Evolutionary conservation across 2,329 filamentous ascomycete species (phyloP).

Genomic region (Pseudovirgaria hyperparasitica): DNA sequence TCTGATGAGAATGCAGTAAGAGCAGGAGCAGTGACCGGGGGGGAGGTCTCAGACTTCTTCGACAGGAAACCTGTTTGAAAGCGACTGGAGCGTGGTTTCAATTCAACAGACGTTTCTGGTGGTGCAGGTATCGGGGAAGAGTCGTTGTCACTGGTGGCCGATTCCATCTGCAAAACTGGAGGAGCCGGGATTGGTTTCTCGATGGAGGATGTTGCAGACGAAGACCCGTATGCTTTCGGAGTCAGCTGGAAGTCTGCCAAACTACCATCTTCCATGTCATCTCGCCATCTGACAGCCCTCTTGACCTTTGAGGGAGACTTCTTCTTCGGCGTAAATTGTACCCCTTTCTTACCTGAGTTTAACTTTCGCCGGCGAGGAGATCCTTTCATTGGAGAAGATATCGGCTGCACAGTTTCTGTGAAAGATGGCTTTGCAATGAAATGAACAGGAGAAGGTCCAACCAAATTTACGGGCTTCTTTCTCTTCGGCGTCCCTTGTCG

Average conservation of each 20-base stretch:
- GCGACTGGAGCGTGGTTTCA: slow-evolving; percentile 49
- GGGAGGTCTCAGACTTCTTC: slow-evolving; percentile 50
- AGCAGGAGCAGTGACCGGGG: slow-evolving; percentile 42
- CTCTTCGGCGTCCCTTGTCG: slow-evolving; percentile 68
- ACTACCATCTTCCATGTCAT: slow-evolving; percentile 75
- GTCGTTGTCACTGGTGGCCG: slow-evolving; percentile 21
- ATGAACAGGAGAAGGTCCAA: slow-evolving; percentile 36
- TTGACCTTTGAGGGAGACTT: slow-evolving; percentile 51
- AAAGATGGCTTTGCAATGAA: slow-evolving; percentile 18
- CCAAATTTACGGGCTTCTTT: slow-evolving; percentile 37
- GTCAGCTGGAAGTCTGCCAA: slow-evolving; percentile 88
- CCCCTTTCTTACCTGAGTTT: slow-evolving; percentile 50
- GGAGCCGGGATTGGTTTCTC: slow-evolving; percentile 43
- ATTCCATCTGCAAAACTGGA: slow-evolving; percentile 32
- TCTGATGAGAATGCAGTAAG: slow-evolving; percentile 49
- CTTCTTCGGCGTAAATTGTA: slow-evolving; percentile 71
- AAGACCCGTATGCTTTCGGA: slow-evolving; percentile 54
- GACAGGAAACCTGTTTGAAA: slow-evolving; percentile 85
- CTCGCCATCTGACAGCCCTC: slow-evolving; percentile 79
- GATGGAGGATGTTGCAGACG: slow-evolving; percentile 43
- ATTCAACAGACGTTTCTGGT: slow-evolving; percentile 46
- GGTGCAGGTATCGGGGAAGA: slow-evolving; percentile 45
- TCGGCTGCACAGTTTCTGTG: slow-evolving; percentile 24
- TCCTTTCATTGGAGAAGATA: slow-evolving; percentile 54
- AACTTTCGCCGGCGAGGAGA: slow-evolving; percentile 72